phyloP scores from a whole-genome alignment of 23 red algal genomes.

The Chondrus crispus region DNA sequence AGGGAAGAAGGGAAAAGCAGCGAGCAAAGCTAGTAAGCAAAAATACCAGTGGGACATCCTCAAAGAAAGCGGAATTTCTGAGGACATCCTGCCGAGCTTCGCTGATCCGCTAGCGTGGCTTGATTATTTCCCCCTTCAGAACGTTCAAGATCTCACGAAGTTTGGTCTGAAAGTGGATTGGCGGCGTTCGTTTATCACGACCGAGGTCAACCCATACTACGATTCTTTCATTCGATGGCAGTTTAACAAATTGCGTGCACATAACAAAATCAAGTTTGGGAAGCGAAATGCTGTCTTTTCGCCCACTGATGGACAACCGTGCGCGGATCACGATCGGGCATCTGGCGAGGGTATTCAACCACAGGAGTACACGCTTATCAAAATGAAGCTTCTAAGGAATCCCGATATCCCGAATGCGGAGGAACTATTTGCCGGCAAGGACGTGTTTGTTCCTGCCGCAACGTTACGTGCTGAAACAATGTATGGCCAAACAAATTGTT shows the following conservation, averaged over 20 bases:
- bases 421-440: conserved; percentile 13
- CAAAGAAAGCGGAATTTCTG: conserved; percentile 69
- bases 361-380: conserved; percentile 97
- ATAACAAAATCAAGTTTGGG: conserved; percentile 95
- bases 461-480: conserved; percentile 97
- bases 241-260: conserved; percentile 74
- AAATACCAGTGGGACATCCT: conserved; percentile 94
- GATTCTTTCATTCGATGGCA: conserved; percentile 99
- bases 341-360: conserved; percentile 92
- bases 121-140: conserved; percentile 77
- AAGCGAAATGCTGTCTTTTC: conserved; percentile 95
- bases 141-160: conserved; percentile 67
- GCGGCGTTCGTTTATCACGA: conserved; percentile 98
- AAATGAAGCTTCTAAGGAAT: conserved; percentile 74
- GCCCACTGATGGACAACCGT: conserved; percentile 88
- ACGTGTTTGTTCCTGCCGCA: conserved; percentile 85
- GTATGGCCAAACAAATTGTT: conserved; percentile 98
- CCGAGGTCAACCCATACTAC: conserved; percentile 97
- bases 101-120: conserved; percentile 90
- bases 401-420: conserved; percentile 27
- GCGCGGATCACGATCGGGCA: conserved; percentile 97
- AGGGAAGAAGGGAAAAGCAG: conserved; percentile 75
- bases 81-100: conserved; percentile 71
- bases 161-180: conserved; percentile 92
- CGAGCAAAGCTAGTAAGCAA: conserved; percentile 61